These are phyloP conservation scores for Lactarius quietus DNA, from an alignment of 768 basidiomycete species.

Conservation along the genomic window DNA sequence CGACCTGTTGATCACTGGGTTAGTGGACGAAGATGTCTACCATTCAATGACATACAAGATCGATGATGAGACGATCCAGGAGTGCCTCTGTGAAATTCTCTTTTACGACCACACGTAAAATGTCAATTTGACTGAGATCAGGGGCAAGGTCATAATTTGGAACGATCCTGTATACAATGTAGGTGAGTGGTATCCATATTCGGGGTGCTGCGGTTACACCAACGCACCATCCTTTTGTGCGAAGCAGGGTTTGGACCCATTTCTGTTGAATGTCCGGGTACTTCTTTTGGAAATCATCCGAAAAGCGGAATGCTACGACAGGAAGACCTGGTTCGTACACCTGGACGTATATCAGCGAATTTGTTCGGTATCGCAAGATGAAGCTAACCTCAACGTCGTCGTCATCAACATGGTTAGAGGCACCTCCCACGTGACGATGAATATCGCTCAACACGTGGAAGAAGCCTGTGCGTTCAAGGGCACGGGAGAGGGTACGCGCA, in stretches of 20 bases:
- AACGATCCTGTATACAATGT: slow-evolving; percentile 41
- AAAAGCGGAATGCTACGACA: slow-evolving; percentile 53
- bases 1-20: slow-evolving; percentile 40
- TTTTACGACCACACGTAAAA: slow-evolving; percentile 59
- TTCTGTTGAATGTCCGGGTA: slow-evolving; percentile 56
- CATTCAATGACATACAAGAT: slow-evolving; percentile 50
- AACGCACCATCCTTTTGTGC: slow-evolving; percentile 44
- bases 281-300: slow-evolving; percentile 47
- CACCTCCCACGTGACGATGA: slow-evolving; percentile 40
- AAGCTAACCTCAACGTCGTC: slow-evolving; percentile 52
- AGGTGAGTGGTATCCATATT: background rate
- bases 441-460: slow-evolving; percentile 53
- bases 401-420: slow-evolving; percentile 36
- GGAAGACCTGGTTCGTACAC: slow-evolving; percentile 49
- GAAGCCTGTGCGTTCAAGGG: slow-evolving; percentile 54
- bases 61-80: slow-evolving; percentile 52
- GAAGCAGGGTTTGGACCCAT: slow-evolving; percentile 51
- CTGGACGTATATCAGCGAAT: slow-evolving; percentile 27
- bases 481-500: slow-evolving; percentile 61
- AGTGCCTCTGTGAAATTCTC: slow-evolving; percentile 53
- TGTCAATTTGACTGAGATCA: slow-evolving; percentile 46
- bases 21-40: background rate
- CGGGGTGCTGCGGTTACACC: background rate
- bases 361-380: background rate
- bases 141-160: slow-evolving; percentile 61